These are phyloP conservation scores for Danielia reshetovae DNA, from an alignment of 805 yeast genomes.

Conservation along the genomic window DNA sequence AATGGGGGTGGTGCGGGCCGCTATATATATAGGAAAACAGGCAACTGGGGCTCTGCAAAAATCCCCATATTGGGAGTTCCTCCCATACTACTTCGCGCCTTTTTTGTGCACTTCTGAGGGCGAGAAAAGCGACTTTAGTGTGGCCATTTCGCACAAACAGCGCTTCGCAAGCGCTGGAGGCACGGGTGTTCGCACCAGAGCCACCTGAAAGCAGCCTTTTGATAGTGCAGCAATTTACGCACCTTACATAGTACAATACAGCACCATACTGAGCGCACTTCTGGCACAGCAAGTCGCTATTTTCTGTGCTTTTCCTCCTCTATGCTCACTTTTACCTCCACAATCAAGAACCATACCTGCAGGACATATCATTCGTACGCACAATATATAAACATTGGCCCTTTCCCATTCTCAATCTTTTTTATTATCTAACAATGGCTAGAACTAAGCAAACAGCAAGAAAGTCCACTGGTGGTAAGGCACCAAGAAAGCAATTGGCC, in stretches of 20 bases:
- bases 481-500: constrained; percentile 91
- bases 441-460: constrained; percentile 94
- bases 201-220: constrained; percentile 5
- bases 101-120: constrained; percentile 6
- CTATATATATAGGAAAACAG: constrained; percentile 12
- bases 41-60: neutral
- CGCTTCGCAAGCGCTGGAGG: constrained; percentile 2
- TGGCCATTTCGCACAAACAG: constrained; percentile 9
- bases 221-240: constrained; percentile 12
- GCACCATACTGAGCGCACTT: constrained; percentile 9
- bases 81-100: constrained; percentile 1
- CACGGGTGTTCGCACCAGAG: constrained; percentile 4
- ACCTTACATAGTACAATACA: constrained; percentile 4
- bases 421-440: constrained; percentile 52
- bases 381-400: constrained; percentile 7
- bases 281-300: too few relatives aligned
- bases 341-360: too few relatives aligned
- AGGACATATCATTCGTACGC: neutral
- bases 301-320: too few relatives aligned
- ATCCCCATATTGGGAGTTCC: neutral
- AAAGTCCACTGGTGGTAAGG: constrained; percentile 94
- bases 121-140: constrained; percentile 12
- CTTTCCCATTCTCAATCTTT: neutral
- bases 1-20: constrained; percentile 10
- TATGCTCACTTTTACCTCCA: too few relatives aligned